Percentiles rank a stretch among this genome's conserved stretches.
These are phyloP conservation scores for Calonectria pteridis DNA, from an alignment of 2,329 filamentous ascomycete species.

Conservation along the genomic window DNA sequence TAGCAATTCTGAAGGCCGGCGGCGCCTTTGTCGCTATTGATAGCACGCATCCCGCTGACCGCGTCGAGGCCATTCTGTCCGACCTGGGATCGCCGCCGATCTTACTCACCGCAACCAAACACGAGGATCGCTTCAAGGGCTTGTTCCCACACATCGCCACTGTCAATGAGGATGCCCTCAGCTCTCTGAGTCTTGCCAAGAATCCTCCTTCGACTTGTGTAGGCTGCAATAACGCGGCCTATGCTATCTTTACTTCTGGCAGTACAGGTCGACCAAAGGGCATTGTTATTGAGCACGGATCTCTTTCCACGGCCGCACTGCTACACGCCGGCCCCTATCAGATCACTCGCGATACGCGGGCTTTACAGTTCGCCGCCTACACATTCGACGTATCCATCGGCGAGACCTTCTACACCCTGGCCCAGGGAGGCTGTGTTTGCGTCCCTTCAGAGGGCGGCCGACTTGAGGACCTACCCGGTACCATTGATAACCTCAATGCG, in stretches of 20 bases:
- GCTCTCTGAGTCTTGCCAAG: not conserved
- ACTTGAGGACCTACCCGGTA: not conserved
- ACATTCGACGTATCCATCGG: not conserved
- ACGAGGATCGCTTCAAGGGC: not conserved
- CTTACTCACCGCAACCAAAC: not conserved
- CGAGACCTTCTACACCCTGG: not conserved
- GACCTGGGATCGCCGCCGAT: not conserved
- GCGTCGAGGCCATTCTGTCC: not conserved
- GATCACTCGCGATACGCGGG: not conserved
- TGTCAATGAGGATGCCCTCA: not conserved
- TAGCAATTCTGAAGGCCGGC: not conserved
- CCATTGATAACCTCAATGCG: not conserved
- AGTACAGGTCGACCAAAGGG: not conserved
- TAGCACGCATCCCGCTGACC: not conserved
- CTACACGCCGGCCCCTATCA: not conserved
- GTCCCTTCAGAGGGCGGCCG: not conserved
- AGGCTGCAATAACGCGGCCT: not conserved
- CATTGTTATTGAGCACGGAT: not conserved
- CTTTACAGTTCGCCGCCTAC: not conserved
- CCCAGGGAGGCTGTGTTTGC: not conserved
- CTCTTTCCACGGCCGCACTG: not conserved
- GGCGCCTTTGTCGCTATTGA: not conserved
- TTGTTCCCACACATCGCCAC: not conserved
- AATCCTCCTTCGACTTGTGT: not conserved
- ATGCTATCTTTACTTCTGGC: not conserved